Conservation (phyloP, 2,329 filamentous ascomycete species). For the Arthrobotrys sphaeroides region DNA sequence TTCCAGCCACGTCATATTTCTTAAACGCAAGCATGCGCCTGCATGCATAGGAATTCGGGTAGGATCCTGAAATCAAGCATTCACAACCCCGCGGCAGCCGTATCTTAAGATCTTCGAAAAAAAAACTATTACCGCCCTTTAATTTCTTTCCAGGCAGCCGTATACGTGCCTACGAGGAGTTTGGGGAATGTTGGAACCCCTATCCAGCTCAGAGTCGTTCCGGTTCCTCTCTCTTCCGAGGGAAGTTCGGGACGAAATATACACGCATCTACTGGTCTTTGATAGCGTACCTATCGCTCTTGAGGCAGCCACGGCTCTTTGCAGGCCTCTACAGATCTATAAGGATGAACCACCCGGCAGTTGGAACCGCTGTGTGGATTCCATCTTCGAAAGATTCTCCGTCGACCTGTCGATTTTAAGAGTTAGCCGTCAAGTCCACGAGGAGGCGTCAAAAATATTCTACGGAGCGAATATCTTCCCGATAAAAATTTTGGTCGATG, state of each 20-base stretch:
- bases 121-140: too few relatives aligned
- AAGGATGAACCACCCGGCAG: neutral
- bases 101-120: too few relatives aligned
- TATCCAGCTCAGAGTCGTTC: neutral
- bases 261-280: neutral
- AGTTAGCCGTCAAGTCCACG: conserved; percentile 2
- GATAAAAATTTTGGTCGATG: neutral
- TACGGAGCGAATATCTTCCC: conserved; percentile 6
- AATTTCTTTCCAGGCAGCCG: too few relatives aligned
- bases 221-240: neutral
- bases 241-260: conserved; percentile 13
- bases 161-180: too few relatives aligned
- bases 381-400: neutral
- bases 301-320: neutral
- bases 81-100: too few relatives aligned
- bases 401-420: neutral
- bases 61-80: too few relatives aligned
- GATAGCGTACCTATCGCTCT: neutral
- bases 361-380: neutral
- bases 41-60: neutral
- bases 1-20: neutral
- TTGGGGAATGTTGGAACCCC: neutral
- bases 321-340: neutral
- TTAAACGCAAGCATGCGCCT: too few relatives aligned
- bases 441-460: conserved; percentile 11